Evolutionary conservation across 2,329 filamentous ascomycete genomes (phyloP).

Genomic region (Paracoccidioides lutzii): DNA sequence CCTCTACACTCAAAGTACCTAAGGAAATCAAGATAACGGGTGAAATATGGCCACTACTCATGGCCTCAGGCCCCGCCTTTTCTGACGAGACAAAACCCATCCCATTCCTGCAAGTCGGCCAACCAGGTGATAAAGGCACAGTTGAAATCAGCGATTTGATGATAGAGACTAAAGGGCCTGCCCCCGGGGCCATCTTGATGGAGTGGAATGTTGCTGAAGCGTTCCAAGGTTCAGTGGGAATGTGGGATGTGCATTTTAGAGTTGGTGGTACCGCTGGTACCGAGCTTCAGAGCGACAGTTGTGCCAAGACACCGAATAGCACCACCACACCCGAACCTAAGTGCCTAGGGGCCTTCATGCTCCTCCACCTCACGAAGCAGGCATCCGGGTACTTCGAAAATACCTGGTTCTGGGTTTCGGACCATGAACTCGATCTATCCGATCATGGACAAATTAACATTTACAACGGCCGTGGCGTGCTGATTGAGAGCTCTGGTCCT

Average conservation of each 20-base stretch:
- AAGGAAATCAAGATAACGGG: slow-evolving; percentile 78
- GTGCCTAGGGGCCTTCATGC: slow-evolving; percentile 61
- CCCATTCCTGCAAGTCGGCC: slow-evolving; percentile 75
- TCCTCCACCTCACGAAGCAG: slow-evolving; percentile 43
- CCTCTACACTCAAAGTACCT: slow-evolving; percentile 46
- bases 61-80: slow-evolving; percentile 67
- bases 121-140: slow-evolving; percentile 59
- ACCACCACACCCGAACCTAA: slow-evolving; percentile 49
- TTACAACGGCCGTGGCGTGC: slow-evolving; percentile 75
- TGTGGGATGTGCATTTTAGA: slow-evolving; percentile 96
- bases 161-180: slow-evolving; percentile 69
- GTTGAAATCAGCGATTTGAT: slow-evolving; percentile 84
- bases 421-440: slow-evolving; percentile 70
- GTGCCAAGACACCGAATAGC: slow-evolving; percentile 59
- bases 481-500: slow-evolving; percentile 62
- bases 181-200: slow-evolving; percentile 78
- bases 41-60: slow-evolving; percentile 81
- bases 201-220: slow-evolving; percentile 71
- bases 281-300: slow-evolving; percentile 64
- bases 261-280: slow-evolving; percentile 80
- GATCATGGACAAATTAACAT: slow-evolving; percentile 59
- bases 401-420: slow-evolving; percentile 78
- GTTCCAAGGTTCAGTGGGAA: slow-evolving; percentile 54
- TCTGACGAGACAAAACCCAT: slow-evolving; percentile 60
- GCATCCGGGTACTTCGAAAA: slow-evolving; percentile 73